phyloP scores from a whole-genome alignment of 371 early-diverging fungal species.

The Rhizomucor miehei region DNA sequence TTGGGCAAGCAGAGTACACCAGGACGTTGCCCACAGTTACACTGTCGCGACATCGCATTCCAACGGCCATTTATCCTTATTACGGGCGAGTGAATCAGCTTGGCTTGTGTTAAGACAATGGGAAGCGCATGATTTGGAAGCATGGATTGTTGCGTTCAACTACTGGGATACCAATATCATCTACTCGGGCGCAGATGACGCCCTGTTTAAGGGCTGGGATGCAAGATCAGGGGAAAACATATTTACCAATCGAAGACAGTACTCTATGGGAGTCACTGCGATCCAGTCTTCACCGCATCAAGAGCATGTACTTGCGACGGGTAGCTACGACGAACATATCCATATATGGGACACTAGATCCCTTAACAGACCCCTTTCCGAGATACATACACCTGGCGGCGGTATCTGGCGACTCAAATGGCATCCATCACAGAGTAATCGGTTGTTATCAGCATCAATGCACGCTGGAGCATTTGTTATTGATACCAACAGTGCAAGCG shows the following conservation, averaged over 20 bases:
- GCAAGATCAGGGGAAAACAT: conserved; percentile 43
- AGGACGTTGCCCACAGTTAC: conserved; percentile 5
- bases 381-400: conserved; percentile 68
- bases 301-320: conserved; percentile 77
- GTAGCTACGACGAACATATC: conserved; percentile 86
- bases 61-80: conserved; percentile 59
- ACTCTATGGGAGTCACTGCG: conserved; percentile 78
- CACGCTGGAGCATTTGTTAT: conserved; percentile 60
- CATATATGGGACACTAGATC: conserved; percentile 86
- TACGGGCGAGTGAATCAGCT: conserved; percentile 35
- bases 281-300: conserved; percentile 78
- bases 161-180: conserved; percentile 67
- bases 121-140: conserved; percentile 88
- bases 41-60: conserved; percentile 64
- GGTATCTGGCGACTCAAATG: conserved; percentile 95
- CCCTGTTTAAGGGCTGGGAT: conserved; percentile 86
- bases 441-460: conserved; percentile 88
- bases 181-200: conserved; percentile 82
- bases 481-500: conserved; percentile 13
- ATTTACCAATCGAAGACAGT: conserved; percentile 45
- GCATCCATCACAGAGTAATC: conserved; percentile 70
- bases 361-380: conserved; percentile 70
- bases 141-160: conserved; percentile 90
- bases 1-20: conserved; percentile 75
- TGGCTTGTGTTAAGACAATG: conserved; percentile 46